Percentiles rank a stretch among this genome's conserved stretches.
These are phyloP conservation scores for Aspergillus floridensis DNA, from an alignment of 2,329 filamentous ascomycete species.

Conservation along the genomic window DNA sequence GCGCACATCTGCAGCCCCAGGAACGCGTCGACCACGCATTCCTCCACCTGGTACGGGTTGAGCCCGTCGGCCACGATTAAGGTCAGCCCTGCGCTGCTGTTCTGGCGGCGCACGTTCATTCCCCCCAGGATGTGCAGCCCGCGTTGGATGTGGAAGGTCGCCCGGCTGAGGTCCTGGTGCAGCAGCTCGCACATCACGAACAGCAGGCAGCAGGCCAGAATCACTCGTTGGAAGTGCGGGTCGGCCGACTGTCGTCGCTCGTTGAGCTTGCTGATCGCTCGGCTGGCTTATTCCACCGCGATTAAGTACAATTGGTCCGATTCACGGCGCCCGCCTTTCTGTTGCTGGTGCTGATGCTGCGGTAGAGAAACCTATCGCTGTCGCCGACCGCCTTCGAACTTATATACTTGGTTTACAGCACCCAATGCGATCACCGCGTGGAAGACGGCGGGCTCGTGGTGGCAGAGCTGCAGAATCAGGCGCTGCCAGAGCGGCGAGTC, in stretches of 20 bases:
- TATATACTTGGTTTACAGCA: conserved; percentile 12
- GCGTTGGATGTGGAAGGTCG: too few species aligned
- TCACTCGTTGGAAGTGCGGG: conserved; percentile 12
- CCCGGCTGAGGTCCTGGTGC: too few species aligned
- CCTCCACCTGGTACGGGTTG: too few species aligned
- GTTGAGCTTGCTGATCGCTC: conserved; percentile 4
- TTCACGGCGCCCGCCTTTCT: background rate
- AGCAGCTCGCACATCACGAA: conserved; percentile 15
- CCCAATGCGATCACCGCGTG: conserved; percentile 17
- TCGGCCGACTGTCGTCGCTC: conserved; percentile 13
- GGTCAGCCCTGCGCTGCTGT: too few species aligned
- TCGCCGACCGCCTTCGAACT: background rate
- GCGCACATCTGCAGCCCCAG: too few species aligned
- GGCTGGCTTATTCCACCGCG: background rate
- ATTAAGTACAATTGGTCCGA: background rate
- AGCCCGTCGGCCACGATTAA: too few species aligned
- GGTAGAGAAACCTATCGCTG: too few species aligned
- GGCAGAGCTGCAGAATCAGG: conserved; percentile 12
- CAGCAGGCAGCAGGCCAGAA: conserved; percentile 17
- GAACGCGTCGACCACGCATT: too few species aligned
- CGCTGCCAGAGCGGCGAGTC: conserved; percentile 12
- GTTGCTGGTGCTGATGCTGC: too few species aligned
- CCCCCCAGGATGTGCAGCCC: too few species aligned
- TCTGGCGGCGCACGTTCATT: too few species aligned
- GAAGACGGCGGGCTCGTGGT: conserved; percentile 16